These are phyloP conservation scores for Diaporthe helianthi DNA, from an alignment of 2,329 filamentous ascomycete species.

Conservation along the genomic window DNA sequence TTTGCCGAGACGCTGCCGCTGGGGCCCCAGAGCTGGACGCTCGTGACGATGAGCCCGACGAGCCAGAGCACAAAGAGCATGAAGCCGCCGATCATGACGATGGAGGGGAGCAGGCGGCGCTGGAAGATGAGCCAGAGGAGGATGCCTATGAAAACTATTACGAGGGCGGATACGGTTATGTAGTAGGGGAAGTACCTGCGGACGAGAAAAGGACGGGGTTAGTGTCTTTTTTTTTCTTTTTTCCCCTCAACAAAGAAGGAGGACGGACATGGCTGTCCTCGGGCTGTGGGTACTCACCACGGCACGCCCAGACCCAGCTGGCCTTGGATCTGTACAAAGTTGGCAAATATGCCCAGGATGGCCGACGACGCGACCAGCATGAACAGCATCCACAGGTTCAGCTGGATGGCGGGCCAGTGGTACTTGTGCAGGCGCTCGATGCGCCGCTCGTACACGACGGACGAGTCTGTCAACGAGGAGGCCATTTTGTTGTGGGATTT, in stretches of 20 bases:
- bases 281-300: conserved; percentile 67
- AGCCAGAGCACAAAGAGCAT: conserved; percentile 73
- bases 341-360: conserved; percentile 67
- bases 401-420: conserved; percentile 72
- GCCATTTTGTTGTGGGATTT: conserved; percentile 42
- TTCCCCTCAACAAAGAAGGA: too few relatives aligned
- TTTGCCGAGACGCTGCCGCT: conserved; percentile 63
- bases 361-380: conserved; percentile 66
- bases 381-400: conserved; percentile 72
- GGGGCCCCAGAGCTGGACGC: conserved; percentile 69
- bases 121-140: conserved; percentile 69
- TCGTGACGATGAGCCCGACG: conserved; percentile 67
- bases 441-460: conserved; percentile 53
- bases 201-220: neutral
- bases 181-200: conserved; percentile 72
- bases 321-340: conserved; percentile 65
- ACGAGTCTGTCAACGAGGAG: conserved; percentile 50
- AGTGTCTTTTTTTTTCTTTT: neutral
- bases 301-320: conserved; percentile 62
- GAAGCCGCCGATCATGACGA: conserved; percentile 70
- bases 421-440: conserved; percentile 62
- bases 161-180: conserved; percentile 64
- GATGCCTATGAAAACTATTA: conserved; percentile 70
- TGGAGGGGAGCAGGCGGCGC: conserved; percentile 65
- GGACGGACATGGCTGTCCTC: too few relatives aligned